phyloP scores from a whole-genome alignment of 1,284 basidiomycete genomes.

The Cutaneotrichosporon sp. region DNA sequence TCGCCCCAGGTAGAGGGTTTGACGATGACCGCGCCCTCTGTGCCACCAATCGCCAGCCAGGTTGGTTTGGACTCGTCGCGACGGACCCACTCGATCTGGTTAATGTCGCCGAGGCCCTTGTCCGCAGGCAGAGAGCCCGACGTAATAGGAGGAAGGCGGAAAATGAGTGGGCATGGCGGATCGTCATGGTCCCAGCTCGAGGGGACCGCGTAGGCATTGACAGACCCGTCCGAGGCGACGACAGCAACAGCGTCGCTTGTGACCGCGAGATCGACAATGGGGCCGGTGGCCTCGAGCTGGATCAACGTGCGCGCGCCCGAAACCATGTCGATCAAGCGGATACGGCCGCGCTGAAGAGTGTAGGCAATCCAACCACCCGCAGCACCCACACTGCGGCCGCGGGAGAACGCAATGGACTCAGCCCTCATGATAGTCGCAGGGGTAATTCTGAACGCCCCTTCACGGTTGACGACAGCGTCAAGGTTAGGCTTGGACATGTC shows the following conservation, averaged over 20 bases:
- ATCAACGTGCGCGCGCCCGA: conserved; percentile 34
- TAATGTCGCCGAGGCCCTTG: conserved; percentile 20
- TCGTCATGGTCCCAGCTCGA: conserved; percentile 29
- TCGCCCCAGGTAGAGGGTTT: conserved; percentile 17
- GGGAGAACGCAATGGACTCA: conserved; percentile 20
- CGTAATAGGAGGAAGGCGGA: conserved; percentile 13
- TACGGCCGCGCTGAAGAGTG: conserved; percentile 30
- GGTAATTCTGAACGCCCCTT: conserved; percentile 22
- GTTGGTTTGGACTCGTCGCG: conserved; percentile 14
- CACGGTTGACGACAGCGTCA: conserved; percentile 23
- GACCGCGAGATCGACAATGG: conserved; percentile 34
- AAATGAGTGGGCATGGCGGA: conserved; percentile 20
- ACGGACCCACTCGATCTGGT: conserved; percentile 35
- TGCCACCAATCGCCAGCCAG: conserved; percentile 34
- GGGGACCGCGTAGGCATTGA: conserved; percentile 34
- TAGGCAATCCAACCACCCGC: conserved; percentile 38
- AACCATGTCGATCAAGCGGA: conserved; percentile 33
- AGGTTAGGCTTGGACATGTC: conserved; percentile 33
- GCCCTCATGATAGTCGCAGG: conserved; percentile 34
- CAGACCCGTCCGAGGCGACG: conserved; percentile 24
- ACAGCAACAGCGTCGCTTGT: conserved; percentile 27
- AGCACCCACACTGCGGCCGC: conserved; percentile 31
- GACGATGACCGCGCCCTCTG: conserved; percentile 32
- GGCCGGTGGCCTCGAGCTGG: conserved; percentile 23
- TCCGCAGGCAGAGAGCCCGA: conserved; percentile 5